Conservation (phyloP, 805 yeast species). For the Lachancea nothofagi region DNA sequence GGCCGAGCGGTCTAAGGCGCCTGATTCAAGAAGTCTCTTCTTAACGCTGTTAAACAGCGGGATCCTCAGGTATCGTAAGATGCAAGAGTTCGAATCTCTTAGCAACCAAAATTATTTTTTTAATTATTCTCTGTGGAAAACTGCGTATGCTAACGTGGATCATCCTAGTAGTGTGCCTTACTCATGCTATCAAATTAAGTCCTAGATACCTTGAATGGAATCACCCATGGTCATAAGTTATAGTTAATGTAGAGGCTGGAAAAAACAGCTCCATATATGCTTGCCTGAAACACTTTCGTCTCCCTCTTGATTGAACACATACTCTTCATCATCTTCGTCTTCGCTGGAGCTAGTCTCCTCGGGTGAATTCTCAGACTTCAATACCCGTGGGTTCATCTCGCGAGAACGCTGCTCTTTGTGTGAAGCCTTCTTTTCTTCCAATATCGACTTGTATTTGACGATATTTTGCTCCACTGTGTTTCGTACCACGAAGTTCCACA, state of each 20-base stretch:
- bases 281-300: slow-evolving; percentile 26
- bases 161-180: background rate
- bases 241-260: slow-evolving; percentile 10
- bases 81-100: slow-evolving; percentile 29
- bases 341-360: slow-evolving; percentile 7
- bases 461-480: slow-evolving; percentile 88
- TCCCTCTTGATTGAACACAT: slow-evolving; percentile 24
- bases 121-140: background rate
- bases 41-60: slow-evolving; percentile 17
- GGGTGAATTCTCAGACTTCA: slow-evolving; percentile 1
- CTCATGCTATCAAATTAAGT: too few relatives aligned
- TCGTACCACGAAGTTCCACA: slow-evolving; percentile 85
- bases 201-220: too few relatives aligned
- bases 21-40: slow-evolving; percentile 21
- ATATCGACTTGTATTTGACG: slow-evolving; percentile 35
- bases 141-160: too few relatives aligned
- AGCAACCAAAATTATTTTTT: slow-evolving; percentile 22
- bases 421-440: slow-evolving; percentile 21
- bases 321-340: slow-evolving; percentile 20
- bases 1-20: slow-evolving; percentile 31
- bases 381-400: slow-evolving; percentile 2
- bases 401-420: slow-evolving; percentile 1
- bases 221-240: background rate
- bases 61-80: slow-evolving; percentile 28
- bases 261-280: slow-evolving; percentile 32